These are phyloP conservation scores for Zelonia costaricensis DNA, from an alignment of 208 protist genomes.

Conservation along the genomic window DNA sequence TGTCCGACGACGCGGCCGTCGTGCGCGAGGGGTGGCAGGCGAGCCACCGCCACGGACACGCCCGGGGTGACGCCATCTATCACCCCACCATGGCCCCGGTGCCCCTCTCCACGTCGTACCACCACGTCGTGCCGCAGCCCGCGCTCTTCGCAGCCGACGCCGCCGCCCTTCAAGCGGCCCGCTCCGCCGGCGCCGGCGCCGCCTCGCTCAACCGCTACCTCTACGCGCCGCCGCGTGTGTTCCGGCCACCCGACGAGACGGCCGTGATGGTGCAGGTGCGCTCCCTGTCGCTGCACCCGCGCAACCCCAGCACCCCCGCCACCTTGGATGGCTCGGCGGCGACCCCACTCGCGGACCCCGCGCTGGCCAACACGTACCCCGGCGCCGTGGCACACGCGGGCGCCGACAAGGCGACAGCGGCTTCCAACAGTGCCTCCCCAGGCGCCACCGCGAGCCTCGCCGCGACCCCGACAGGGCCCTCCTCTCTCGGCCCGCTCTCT, in stretches of 20 bases:
- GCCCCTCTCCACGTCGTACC: constrained; percentile 22
- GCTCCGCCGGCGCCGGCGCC: neutral
- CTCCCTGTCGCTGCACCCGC: constrained; percentile 18
- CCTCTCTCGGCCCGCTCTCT: neutral
- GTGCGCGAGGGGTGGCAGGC: constrained; percentile 26
- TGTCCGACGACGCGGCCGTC: constrained; percentile 20
- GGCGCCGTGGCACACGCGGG: neutral
- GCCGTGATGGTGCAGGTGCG: constrained; percentile 45
- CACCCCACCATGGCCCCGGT: constrained; percentile 14
- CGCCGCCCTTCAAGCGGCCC: neutral
- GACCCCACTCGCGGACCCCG: neutral
- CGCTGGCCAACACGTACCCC: neutral
- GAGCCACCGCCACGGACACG: constrained; percentile 32
- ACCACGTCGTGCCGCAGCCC: constrained; percentile 24
- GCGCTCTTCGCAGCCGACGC: no score
- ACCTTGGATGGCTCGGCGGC: neutral
- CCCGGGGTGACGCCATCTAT: constrained; percentile 21
- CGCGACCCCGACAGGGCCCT: neutral
- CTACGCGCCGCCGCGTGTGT: constrained; percentile 26
- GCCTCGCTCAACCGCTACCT: constrained; percentile 11
- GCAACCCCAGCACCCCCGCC: neutral
- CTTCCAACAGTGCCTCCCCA: neutral
- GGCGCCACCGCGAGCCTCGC: constrained; percentile 2
- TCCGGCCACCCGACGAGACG: constrained; percentile 42
- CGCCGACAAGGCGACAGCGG: neutral